These are phyloP conservation scores for Cryptosporidium meleagridis DNA, from an alignment of 169 alveolate genomes.

Conservation along the genomic window DNA sequence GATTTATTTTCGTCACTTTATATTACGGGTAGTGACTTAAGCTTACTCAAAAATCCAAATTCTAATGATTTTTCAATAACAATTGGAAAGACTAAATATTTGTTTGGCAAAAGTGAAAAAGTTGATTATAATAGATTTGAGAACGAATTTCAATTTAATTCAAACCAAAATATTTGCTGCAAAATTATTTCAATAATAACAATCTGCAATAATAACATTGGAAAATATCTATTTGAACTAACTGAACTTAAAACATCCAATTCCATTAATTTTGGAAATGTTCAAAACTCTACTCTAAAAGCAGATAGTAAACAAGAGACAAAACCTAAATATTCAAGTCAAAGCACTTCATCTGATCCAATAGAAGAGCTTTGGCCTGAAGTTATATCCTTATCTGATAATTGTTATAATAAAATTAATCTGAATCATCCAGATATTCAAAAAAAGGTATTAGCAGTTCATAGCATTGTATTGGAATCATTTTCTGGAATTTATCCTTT, in stretches of 20 bases:
- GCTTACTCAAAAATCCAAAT: not conserved
- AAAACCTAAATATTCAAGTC: not conserved
- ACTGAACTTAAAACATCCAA: not conserved
- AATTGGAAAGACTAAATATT: slow-evolving; percentile 12
- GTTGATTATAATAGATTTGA: not conserved
- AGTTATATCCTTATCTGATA: slow-evolving; percentile 13
- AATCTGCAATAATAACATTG: not conserved
- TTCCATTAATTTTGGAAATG: not conserved
- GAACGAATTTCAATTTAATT: not conserved
- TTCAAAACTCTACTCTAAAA: not conserved
- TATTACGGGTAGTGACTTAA: slow-evolving; percentile 44
- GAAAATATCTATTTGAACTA: not conserved
- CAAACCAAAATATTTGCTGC: not conserved
- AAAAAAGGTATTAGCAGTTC: slow-evolving; percentile 1
- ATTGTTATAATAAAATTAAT: slow-evolving; percentile 24
- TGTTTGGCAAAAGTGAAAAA: not conserved
- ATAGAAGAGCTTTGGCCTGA: slow-evolving; percentile 47
- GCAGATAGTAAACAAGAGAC: not conserved
- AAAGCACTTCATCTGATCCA: not conserved
- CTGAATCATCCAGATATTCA: not conserved
- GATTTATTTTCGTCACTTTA: slow-evolving; percentile 5
- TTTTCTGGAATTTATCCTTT: not conserved
- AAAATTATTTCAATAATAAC: not conserved
- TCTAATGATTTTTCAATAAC: not conserved
- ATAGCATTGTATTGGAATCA: not conserved